Evolutionary conservation across 345 rosid genomes (phyloP).

Genomic region (Cardamine occulta): DNA sequence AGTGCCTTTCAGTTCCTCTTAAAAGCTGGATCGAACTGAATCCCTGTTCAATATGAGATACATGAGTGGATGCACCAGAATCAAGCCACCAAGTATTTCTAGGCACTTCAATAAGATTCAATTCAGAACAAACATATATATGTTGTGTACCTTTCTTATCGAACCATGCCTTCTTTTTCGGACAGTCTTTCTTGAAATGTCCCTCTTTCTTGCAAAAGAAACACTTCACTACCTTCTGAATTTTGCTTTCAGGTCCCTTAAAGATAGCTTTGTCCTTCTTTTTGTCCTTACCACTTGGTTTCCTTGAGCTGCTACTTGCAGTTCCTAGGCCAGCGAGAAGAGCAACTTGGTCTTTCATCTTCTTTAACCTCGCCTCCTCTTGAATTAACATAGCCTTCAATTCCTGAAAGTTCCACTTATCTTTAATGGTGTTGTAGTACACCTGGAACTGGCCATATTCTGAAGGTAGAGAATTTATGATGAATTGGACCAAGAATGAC

Average conservation of each 20-base stretch:
- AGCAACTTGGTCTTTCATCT: background rate
- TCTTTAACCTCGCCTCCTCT: background rate
- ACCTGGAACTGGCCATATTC: background rate
- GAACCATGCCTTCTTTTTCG: background rate
- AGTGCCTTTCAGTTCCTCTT: background rate
- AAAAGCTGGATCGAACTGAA: background rate
- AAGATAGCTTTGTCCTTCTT: background rate
- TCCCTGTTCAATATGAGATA: conserved; percentile 1
- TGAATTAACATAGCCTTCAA: background rate
- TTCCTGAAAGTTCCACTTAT: background rate
- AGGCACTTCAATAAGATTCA: conserved; percentile 21
- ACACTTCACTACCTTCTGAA: background rate
- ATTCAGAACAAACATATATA: conserved; percentile 2
- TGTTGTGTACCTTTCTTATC: background rate
- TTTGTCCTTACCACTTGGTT: background rate
- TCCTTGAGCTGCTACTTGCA: background rate
- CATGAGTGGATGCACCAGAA: conserved; percentile 11
- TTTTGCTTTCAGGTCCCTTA: background rate
- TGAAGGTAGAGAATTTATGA: background rate
- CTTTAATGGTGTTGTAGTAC: background rate
- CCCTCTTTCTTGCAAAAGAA: conserved; percentile 8
- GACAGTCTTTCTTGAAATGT: conserved; percentile 5
- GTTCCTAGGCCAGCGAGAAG: background rate
- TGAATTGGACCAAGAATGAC: background rate
- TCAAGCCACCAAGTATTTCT: conserved; percentile 18